phyloP scores from a whole-genome alignment of 2,329 filamentous ascomycete species.

The Fusarium caatingaense region DNA sequence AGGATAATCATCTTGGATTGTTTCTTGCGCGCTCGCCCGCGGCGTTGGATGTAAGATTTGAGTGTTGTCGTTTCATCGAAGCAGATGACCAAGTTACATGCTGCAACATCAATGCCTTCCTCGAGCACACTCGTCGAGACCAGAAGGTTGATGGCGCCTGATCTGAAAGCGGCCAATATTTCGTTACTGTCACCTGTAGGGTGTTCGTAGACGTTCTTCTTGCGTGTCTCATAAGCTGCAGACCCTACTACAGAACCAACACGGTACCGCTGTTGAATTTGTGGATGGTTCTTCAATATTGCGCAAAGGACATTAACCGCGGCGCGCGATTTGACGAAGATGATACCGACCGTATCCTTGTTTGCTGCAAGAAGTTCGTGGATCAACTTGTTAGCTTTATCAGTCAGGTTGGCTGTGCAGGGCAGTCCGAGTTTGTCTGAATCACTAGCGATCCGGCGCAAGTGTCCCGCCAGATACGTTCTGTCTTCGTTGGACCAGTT shows the following conservation, averaged over 20 bases:
- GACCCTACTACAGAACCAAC: constrained; percentile 69
- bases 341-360: constrained; percentile 65
- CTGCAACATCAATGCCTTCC: constrained; percentile 75
- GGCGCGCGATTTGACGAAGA: constrained; percentile 74
- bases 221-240: constrained; percentile 46
- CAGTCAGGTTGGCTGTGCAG: constrained; percentile 56
- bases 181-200: constrained; percentile 49
- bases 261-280: constrained; percentile 58
- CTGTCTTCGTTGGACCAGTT: constrained; percentile 63
- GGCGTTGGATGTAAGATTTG: constrained; percentile 70
- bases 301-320: constrained; percentile 70
- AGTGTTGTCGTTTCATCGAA: constrained; percentile 62
- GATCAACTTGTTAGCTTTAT: constrained; percentile 69
- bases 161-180: constrained; percentile 61
- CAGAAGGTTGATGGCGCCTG: constrained; percentile 66
- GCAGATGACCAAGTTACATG: constrained; percentile 71
- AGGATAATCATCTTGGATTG: constrained; percentile 63
- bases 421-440: constrained; percentile 27
- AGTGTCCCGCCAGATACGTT: constrained; percentile 63
- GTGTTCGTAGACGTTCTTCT: constrained; percentile 56
- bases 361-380: constrained; percentile 59
- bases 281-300: constrained; percentile 65
- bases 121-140: constrained; percentile 73
- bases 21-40: constrained; percentile 63
- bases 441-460: constrained; percentile 52